Conservation (phyloP, 352 stramenopile genomes). For the Pythium grandisporangium region DNA sequence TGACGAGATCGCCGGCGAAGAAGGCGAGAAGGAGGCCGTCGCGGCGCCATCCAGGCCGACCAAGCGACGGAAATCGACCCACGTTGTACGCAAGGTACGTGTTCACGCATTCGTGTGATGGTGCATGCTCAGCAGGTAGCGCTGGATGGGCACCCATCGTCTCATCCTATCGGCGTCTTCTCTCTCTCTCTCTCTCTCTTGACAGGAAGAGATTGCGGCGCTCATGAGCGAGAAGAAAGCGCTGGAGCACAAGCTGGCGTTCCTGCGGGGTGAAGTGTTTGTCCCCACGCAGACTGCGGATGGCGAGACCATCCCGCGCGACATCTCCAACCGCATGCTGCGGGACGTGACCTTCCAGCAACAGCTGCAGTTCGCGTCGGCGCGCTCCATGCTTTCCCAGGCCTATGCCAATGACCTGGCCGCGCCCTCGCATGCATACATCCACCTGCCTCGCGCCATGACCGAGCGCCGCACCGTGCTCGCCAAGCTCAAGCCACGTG, state of each 20-base stretch:
- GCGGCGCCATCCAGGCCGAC: constrained; percentile 10
- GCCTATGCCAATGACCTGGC: not conserved
- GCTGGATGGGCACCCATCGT: too few species aligned
- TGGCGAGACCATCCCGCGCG: not conserved
- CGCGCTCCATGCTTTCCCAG: not conserved
- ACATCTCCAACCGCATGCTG: not conserved
- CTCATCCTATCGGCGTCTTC: too few species aligned
- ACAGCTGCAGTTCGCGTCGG: not conserved
- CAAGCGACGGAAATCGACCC: constrained; percentile 15
- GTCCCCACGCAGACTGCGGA: constrained; percentile 2
- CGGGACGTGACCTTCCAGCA: not conserved
- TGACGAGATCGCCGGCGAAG: too few species aligned
- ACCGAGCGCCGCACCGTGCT: not conserved
- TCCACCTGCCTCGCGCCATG: not conserved
- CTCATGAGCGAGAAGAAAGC: constrained; percentile 5
- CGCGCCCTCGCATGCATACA: not conserved
- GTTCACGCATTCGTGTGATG: too few species aligned
- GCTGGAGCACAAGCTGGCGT: constrained; percentile 6
- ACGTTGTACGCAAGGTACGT: constrained; percentile 12
- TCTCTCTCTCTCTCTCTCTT: too few species aligned
- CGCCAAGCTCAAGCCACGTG: not conserved
- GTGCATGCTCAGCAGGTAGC: too few species aligned
- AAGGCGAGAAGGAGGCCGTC: too few species aligned
- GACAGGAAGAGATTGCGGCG: constrained; percentile 10
- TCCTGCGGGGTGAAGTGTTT: constrained; percentile 11